Percentiles rank a stretch among this genome's conserved stretches.
phyloP scores from a whole-genome alignment of 2,329 filamentous ascomycete genomes.

The Colletotrichum liaoningense region DNA sequence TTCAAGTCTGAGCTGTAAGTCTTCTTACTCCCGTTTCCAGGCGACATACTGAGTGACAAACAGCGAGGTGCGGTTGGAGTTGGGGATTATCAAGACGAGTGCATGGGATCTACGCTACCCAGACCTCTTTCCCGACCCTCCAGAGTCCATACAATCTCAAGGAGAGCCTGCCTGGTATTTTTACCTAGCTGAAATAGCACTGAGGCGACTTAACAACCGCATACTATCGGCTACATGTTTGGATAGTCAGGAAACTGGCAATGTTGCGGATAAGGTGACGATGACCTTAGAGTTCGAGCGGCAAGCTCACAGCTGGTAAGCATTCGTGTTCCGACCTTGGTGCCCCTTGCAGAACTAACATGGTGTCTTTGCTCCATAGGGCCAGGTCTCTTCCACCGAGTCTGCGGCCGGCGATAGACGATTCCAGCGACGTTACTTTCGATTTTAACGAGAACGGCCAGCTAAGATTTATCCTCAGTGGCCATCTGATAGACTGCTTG shows the following conservation, averaged over 20 bases:
- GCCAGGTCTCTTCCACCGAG: neutral
- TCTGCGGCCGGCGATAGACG: neutral
- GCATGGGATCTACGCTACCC: conserved; percentile 38
- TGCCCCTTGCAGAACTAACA: neutral
- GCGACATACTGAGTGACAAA: neutral
- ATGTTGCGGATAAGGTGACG: neutral
- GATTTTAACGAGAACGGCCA: conserved; percentile 19
- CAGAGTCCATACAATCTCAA: conserved; percentile 25
- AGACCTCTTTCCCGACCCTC: conserved; percentile 39
- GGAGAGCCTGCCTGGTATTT: conserved; percentile 38
- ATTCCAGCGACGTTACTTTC: neutral
- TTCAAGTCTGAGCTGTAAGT: conserved; percentile 41
- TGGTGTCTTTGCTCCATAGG: neutral
- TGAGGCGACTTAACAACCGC: conserved; percentile 16
- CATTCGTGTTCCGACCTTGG: neutral
- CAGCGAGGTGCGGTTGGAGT: conserved; percentile 39
- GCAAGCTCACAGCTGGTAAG: conserved; percentile 33
- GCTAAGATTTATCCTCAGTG: conserved; percentile 24
- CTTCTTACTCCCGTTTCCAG: too few relatives aligned
- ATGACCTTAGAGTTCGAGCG: conserved; percentile 19
- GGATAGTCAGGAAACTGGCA: conserved; percentile 11
- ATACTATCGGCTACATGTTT: conserved; percentile 20
- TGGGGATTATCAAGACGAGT: conserved; percentile 37
- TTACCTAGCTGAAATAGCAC: conserved; percentile 40
- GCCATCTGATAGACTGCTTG: conserved; percentile 16